Evolutionary conservation across 495 filamentous ascomycete species (phyloP).

Genomic region (Friedmanniomyces simplex): DNA sequence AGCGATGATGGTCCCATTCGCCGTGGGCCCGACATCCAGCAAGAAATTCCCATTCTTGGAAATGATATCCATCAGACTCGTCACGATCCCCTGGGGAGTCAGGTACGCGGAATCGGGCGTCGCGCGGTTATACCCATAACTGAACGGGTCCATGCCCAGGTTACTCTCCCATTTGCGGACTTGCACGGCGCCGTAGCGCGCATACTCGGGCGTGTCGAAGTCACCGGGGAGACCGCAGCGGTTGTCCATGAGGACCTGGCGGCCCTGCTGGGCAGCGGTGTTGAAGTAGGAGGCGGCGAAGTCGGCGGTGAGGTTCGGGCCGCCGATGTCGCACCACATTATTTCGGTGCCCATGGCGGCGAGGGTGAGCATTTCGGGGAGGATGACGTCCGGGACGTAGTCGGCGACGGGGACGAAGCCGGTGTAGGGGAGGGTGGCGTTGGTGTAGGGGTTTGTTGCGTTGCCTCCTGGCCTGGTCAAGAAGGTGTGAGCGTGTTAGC

Average conservation of each 20-base stretch:
- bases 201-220: conserved; percentile 37
- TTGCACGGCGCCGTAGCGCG: conserved; percentile 37
- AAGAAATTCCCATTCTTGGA: conserved; percentile 49
- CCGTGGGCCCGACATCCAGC: conserved; percentile 44
- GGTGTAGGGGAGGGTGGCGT: conserved; percentile 37
- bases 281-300: conserved; percentile 44
- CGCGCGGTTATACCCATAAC: conserved; percentile 46
- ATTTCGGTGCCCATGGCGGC: conserved; percentile 43
- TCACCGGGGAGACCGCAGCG: conserved; percentile 41
- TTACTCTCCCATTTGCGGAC: conserved; percentile 47
- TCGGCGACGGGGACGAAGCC: conserved; percentile 38
- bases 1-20: conserved; percentile 43
- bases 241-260: conserved; percentile 42
- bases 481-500: no score
- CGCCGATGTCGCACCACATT: conserved; percentile 48
- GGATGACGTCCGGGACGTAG: conserved; percentile 40
- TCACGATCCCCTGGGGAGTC: conserved; percentile 39
- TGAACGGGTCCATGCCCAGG: conserved; percentile 45
- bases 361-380: conserved; percentile 43
- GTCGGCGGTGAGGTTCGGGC: conserved; percentile 37
- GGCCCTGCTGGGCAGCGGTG: conserved; percentile 26
- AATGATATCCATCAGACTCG: conserved; percentile 41
- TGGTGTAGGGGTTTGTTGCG: conserved; percentile 44
- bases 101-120: conserved; percentile 40
- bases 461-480: conserved; percentile 32